These are phyloP conservation scores for Chlorella sp. DNA, from an alignment of 139 green algal genomes.

Conservation along the genomic window DNA sequence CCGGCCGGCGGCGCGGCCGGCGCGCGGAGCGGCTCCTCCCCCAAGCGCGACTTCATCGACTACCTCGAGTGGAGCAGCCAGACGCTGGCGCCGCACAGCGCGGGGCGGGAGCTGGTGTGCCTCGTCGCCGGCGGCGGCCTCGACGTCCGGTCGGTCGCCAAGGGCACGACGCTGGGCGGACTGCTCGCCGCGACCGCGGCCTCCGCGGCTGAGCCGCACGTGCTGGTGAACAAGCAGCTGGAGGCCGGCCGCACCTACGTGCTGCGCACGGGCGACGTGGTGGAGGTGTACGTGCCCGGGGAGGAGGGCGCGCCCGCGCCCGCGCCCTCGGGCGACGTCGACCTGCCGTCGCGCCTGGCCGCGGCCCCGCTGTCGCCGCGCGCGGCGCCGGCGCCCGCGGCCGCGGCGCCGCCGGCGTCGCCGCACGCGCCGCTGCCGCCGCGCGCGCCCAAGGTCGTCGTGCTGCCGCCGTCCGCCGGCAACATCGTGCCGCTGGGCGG, in stretches of 20 bases:
- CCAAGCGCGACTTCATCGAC: conserved; percentile 17
- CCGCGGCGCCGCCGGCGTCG: no score
- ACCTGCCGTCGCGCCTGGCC: no score
- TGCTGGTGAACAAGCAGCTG: conserved; percentile 33
- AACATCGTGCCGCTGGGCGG: no score
- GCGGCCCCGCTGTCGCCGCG: no score
- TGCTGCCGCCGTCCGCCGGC: no score
- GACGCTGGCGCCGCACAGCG: conserved; percentile 4
- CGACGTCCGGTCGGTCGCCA: background rate
- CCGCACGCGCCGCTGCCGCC: no score
- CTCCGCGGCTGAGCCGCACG: background rate
- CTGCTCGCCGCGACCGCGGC: background rate
- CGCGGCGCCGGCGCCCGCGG: no score
- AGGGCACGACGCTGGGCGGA: background rate
- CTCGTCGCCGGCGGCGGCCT: background rate
- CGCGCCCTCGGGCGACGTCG: no score
- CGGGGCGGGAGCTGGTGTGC: background rate
- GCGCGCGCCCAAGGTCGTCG: no score
- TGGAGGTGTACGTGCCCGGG: conserved; percentile 24
- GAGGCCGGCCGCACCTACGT: background rate
- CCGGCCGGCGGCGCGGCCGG: background rate
- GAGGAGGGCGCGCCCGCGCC: background rate
- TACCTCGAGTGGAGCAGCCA: conserved; percentile 34
- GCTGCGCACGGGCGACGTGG: conserved; percentile 28
- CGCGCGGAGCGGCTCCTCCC: background rate